phyloP scores from a whole-genome alignment of 78 protist genomes.

The Chrysochromulina tobinii region DNA sequence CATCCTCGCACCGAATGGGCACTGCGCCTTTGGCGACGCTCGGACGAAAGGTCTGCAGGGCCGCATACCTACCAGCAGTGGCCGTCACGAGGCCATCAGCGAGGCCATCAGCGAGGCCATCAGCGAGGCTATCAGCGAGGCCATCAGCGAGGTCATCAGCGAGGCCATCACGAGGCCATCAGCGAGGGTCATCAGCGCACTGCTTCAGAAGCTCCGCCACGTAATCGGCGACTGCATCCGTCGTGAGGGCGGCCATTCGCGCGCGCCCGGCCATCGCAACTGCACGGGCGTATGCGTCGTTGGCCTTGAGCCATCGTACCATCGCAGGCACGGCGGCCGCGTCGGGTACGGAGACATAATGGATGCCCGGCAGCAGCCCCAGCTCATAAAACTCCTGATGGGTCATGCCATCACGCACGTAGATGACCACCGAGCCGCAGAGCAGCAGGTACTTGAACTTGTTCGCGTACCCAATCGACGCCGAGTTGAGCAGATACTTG shows the following conservation, averaged over 20 bases:
- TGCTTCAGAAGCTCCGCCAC: not conserved
- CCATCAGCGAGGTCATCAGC: no score
- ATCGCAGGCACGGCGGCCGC: not conserved
- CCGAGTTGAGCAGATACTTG: not conserved
- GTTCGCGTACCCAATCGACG: conserved; percentile 13
- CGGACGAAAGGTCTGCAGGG: not conserved
- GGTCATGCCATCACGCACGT: not conserved
- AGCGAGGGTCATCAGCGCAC: no score
- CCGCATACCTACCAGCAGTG: not conserved
- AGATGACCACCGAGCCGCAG: not conserved
- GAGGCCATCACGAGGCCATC: no score
- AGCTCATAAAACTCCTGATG: not conserved
- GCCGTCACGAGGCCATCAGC: no score
- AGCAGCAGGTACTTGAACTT: not conserved
- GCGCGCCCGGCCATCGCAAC: not conserved
- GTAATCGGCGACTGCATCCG: not conserved
- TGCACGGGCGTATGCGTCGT: not conserved
- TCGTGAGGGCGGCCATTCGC: not conserved
- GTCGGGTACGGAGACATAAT: not conserved
- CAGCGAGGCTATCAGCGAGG: no score
- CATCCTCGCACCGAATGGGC: conserved; percentile 7
- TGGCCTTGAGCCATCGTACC: not conserved
- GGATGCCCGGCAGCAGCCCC: not conserved
- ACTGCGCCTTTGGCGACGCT: not conserved
- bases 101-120: no score